Evolutionary conservation across 257 asterid genomes (phyloP).

Genomic region (Sherardia arvensis): DNA sequence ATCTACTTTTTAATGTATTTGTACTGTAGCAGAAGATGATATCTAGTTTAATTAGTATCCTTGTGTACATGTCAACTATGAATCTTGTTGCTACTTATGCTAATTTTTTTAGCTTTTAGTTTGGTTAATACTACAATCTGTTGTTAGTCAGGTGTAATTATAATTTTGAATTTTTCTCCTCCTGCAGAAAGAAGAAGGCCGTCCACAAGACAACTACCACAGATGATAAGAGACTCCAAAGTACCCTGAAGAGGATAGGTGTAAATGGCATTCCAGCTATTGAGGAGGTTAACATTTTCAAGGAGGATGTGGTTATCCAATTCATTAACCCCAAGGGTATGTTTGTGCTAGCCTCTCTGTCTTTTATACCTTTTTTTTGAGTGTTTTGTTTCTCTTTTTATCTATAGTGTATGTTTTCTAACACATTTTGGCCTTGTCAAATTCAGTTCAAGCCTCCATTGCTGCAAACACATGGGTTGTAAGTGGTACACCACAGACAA

Average conservation of each 20-base stretch:
- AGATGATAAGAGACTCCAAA: conserved; percentile 70
- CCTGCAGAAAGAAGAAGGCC: conserved; percentile 78
- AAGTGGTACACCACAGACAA: conserved; percentile 71
- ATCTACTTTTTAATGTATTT: too few relatives aligned
- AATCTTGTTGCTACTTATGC: not conserved
- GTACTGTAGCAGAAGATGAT: not conserved
- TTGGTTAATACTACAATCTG: too few relatives aligned
- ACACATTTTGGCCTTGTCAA: not conserved
- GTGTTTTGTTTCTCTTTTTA: too few relatives aligned
- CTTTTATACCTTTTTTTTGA: not conserved
- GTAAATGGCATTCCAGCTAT: conserved; percentile 67
- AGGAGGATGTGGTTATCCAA: conserved; percentile 72
- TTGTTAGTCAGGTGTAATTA: too few relatives aligned
- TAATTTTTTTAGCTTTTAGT: too few relatives aligned
- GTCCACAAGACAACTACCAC: conserved; percentile 68
- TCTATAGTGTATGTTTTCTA: not conserved
- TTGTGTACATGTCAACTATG: not conserved
- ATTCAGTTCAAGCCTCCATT: conserved; percentile 65
- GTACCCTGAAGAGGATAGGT: conserved; percentile 78
- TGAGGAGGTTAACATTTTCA: conserved; percentile 73
- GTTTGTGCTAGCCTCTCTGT: not conserved
- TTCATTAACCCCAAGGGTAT: conserved; percentile 56
- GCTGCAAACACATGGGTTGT: conserved; percentile 88
- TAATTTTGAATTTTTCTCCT: not conserved
- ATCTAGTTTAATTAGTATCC: not conserved